Evolutionary conservation across 2,329 filamentous ascomycete species (phyloP), one percentile per base, ranked within the genome.

Genomic region (Claviceps spartinae): DNA sequence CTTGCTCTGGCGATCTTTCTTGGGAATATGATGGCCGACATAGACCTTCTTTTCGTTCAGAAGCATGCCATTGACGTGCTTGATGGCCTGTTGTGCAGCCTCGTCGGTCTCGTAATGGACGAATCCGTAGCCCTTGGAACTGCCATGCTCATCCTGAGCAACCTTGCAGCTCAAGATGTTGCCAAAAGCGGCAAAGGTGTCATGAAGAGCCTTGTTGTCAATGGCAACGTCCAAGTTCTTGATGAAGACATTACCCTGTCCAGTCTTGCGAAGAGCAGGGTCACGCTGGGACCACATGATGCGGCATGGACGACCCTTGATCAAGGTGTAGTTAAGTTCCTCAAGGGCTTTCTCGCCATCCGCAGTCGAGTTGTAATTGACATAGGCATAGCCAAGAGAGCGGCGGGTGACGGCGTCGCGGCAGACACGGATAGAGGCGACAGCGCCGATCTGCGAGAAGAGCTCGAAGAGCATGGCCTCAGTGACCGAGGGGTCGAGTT

Each of bases 201-300:
- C 93, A 77, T 98, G 93, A 54, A 98, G 86, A 69, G 93, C 93
- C 82, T 98, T 98, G 85, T 98, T 98, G 76, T 98, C 93, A 65
- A 98, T 98, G 63, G 93, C 93, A 61, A 85, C 85, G 71, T 98
- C 93, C 60, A 98, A 79, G 77, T 98, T 98, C 85, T 98, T 98
- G 82, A 98, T 98, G 81, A 98, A 98, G 64, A 98, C 91, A 68
- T 98, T 98, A 70, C 93, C 93, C 75, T 96, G 89, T 60, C 93
- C 93, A 62, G 89, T 98, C 85, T 98, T 98, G 77, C 93, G 93
- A 64, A 98, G 84, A 69, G 91, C 91, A 60, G 93, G 93, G 73
- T 98, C 93, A 71, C 93, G 93, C 81, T 98, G 93, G 59, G 93
- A 98, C 93, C 93, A 98, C 93, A 98, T 98, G 76, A 98, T 98